These are phyloP conservation scores for Tausonia pullulans DNA, from an alignment of 1,284 basidiomycete genomes.

Conservation along the genomic window DNA sequence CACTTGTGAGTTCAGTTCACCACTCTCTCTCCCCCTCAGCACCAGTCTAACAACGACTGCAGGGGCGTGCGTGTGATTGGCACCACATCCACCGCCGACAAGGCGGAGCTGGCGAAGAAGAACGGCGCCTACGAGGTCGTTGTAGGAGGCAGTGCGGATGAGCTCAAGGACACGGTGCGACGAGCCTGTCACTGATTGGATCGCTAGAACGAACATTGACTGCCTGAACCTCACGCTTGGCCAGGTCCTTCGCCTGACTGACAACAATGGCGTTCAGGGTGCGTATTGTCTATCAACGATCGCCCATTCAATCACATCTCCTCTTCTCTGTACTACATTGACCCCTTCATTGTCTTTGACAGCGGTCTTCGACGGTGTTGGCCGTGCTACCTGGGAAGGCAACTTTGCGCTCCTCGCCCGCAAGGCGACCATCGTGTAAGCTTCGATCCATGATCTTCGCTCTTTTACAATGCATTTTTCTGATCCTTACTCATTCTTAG, in stretches of 20 bases:
- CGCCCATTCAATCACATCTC: not conserved
- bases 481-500: no score
- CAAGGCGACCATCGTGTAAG: constrained; percentile 48
- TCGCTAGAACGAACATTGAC: no score
- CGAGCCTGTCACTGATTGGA: no score
- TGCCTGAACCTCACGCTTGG: no score
- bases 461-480: no score
- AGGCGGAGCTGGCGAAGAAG: constrained; percentile 67
- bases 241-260: constrained; percentile 65
- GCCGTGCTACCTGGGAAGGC: constrained; percentile 79
- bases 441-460: not conserved
- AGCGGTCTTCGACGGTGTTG: constrained; percentile 81
- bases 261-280: constrained; percentile 68
- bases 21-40: no score
- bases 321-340: not conserved
- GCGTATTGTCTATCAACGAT: not conserved
- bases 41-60: no score
- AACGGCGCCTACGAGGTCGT: constrained; percentile 82
- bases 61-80: constrained; percentile 80
- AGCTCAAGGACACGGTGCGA: constrained; percentile 44
- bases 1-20: constrained; percentile 22
- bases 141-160: constrained; percentile 46
- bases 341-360: not conserved
- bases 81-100: constrained; percentile 76
- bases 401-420: constrained; percentile 69